Evolutionary conservation across 352 stramenopile genomes (phyloP).

Genomic region (Globisporangium rhizosaccharum): DNA sequence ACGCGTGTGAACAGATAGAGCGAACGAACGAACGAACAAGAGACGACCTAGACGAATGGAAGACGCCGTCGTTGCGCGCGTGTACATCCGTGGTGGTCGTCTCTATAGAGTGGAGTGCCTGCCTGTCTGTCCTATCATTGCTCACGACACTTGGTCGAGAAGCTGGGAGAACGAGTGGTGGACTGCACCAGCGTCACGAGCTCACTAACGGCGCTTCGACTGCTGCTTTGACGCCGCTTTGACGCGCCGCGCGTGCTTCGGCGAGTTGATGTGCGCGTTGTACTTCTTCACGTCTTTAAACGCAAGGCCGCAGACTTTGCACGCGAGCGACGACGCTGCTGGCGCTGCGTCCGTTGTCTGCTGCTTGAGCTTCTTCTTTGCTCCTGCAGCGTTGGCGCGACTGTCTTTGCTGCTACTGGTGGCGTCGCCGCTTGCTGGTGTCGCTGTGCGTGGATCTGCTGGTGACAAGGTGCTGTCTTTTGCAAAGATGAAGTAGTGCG

Average conservation of each 20-base stretch:
- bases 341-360: background rate
- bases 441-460: conserved; percentile 20
- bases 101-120: too few relatives aligned
- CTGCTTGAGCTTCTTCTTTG: background rate
- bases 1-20: background rate
- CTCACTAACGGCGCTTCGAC: background rate
- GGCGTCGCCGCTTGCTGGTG: background rate
- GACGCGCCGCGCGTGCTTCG: conserved; percentile 71
- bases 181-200: too few relatives aligned
- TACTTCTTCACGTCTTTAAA: conserved; percentile 77
- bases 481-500: conserved; percentile 64
- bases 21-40: too few relatives aligned
- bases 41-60: background rate
- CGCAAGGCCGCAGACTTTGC: conserved; percentile 42
- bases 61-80: too few relatives aligned
- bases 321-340: conserved; percentile 27
- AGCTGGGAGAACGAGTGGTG: background rate
- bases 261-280: conserved; percentile 85
- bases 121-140: too few relatives aligned
- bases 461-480: conserved; percentile 30
- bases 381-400: background rate
- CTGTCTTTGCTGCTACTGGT: background rate
- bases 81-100: too few relatives aligned
- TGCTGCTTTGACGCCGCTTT: conserved; percentile 51
- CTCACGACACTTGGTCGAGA: too few relatives aligned